phyloP scores from a whole-genome alignment of 768 basidiomycete genomes.

The Serendipita sp. region DNA sequence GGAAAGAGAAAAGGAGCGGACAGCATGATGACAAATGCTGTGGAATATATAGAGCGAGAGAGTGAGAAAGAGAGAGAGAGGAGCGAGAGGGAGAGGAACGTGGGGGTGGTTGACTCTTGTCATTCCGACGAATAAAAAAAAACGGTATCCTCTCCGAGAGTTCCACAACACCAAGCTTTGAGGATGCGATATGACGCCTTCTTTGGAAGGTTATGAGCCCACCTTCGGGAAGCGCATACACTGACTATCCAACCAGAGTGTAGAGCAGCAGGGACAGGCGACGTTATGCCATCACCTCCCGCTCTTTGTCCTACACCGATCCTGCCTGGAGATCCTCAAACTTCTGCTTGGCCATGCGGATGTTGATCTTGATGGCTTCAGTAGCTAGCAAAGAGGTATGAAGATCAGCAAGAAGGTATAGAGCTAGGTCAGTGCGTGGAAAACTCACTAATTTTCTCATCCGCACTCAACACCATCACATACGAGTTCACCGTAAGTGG shows the following conservation, averaged over 20 bases:
- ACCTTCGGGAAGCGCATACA: no score
- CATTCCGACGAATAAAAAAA: no score
- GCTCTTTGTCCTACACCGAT: not conserved
- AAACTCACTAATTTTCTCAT: constrained; percentile 66
- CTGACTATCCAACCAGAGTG: not conserved
- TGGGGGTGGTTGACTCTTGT: no score
- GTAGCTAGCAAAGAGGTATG: constrained; percentile 39
- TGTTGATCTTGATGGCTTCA: constrained; percentile 74
- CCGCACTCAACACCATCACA: constrained; percentile 74
- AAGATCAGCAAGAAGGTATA: not conserved
- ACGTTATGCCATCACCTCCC: not conserved
- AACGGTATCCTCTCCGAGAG: no score
- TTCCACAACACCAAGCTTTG: no score
- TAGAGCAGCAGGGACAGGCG: not conserved
- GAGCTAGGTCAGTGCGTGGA: not conserved
- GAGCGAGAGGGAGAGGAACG: no score
- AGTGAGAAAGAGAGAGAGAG: no score
- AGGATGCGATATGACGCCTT: no score
- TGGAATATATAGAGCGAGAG: no score
- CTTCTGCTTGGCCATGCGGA: constrained; percentile 69
- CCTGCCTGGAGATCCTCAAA: constrained; percentile 77
- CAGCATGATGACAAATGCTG: no score
- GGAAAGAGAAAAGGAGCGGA: no score
- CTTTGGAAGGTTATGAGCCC: no score
- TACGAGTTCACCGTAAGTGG: constrained; percentile 90